A percentile compares a stretch with the other conserved stretches of the same genome.
These are phyloP conservation scores for Hypoxylon sp. DNA, from an alignment of 2,329 filamentous ascomycete species.

Conservation along the genomic window DNA sequence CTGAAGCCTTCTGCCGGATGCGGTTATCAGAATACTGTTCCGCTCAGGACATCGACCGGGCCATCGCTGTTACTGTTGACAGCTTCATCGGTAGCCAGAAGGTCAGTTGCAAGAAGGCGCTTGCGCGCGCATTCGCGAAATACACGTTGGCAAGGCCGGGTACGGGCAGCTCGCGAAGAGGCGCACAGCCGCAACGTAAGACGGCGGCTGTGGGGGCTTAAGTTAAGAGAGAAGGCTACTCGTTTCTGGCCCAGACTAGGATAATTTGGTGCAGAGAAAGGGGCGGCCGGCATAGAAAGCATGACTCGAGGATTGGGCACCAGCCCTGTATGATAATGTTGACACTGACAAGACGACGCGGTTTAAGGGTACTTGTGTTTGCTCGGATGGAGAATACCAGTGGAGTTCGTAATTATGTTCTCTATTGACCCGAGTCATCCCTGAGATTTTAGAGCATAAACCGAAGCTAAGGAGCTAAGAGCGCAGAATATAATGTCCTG, in stretches of 20 bases:
- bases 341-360: slow-evolving; percentile 22
- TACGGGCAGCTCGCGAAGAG: slow-evolving; percentile 42
- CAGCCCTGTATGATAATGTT: slow-evolving; percentile 23
- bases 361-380: slow-evolving; percentile 5
- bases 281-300: slow-evolving; percentile 5
- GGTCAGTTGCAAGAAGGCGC: slow-evolving; percentile 96
- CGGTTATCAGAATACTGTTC: slow-evolving; percentile 96
- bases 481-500: slow-evolving; percentile 3
- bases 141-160: slow-evolving; percentile 76
- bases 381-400: neutral
- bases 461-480: neutral
- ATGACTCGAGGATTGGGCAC: slow-evolving; percentile 13
- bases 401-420: neutral
- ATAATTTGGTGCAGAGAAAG: slow-evolving; percentile 4
- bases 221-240: neutral
- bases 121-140: slow-evolving; percentile 95
- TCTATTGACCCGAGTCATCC: neutral
- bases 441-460: neutral
- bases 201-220: slow-evolving; percentile 46
- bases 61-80: slow-evolving; percentile 96
- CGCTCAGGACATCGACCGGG: slow-evolving; percentile 91
- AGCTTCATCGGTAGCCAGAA: slow-evolving; percentile 98
- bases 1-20: slow-evolving; percentile 97
- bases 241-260: slow-evolving; percentile 12
- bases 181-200: slow-evolving; percentile 46